Base-by-base conservation (phyloP, 1,284 basidiomycete genomes). In the Heterobasidion occidentale region DNA sequence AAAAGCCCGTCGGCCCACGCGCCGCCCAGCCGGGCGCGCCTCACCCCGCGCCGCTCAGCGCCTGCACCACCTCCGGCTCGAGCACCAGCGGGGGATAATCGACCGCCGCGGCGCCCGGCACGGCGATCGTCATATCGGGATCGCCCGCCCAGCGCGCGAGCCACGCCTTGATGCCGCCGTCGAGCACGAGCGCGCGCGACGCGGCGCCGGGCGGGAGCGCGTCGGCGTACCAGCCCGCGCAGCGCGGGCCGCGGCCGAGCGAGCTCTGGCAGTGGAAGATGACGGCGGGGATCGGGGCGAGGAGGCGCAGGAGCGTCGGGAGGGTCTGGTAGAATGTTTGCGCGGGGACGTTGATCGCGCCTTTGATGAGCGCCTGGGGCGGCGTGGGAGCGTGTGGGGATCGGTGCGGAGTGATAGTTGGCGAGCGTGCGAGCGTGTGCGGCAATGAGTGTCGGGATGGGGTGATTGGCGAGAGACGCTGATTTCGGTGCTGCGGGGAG, bases 121-220 rank as follows among this genome's bases (percentile, higher is more conserved):
- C 44, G 17, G 4, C 3, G 6, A 7, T 8, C 14, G 44, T 45
- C 44, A 15, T 45, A 6, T 45, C 44, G 14, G 14, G 5, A 5
- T 45, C 44, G 14, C 14, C 44, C 44, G 44, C 44, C 12, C 17
- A 45, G 44, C 17, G 44, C 45, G 4, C 59, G 14, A 50, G 45
- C 65, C 65, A 67, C 12, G 53, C 62, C 51, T 60, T 64, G 42
- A 67, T 67, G 9, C 66, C 66, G 20, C 66, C 66, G 27, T 64
- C 61, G n/a, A 67, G 58, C 17, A 66, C 53, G 17, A 66, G 52
- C 19, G 58, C 60, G 51, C 58, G 53, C 42, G 58, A 56, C 2
- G 58, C 52, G 19, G 36, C 27, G n/a, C 33, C 36, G n/a, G 46
- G 46, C 35, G 60, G 51, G 7, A 65, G 42, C 5, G 56, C 53